These are phyloP conservation scores for Thraustochytrium sp. DNA, from an alignment of 352 stramenopile genomes.

Conservation along the genomic window DNA sequence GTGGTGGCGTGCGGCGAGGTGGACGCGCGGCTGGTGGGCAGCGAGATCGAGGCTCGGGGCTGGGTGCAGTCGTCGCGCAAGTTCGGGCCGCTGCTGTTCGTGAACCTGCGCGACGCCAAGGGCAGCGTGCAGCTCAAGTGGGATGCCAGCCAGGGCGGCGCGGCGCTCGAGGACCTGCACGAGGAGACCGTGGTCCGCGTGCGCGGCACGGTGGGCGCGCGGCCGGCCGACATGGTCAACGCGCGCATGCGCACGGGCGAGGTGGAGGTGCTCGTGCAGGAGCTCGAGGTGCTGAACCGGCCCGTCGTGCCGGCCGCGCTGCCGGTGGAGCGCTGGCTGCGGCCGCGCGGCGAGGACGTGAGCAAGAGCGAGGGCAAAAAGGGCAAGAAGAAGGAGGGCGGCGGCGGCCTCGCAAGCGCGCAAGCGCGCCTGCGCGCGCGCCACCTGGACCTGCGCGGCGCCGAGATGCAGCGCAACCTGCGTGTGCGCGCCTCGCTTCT, in stretches of 20 bases:
- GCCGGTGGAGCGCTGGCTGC: slow-evolving; percentile 49
- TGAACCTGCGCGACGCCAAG: slow-evolving; percentile 68
- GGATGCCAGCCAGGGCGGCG: background rate
- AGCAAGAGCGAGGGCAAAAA: slow-evolving; percentile 11
- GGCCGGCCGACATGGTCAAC: slow-evolving; percentile 61
- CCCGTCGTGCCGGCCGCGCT: slow-evolving; percentile 57
- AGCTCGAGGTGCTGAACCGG: slow-evolving; percentile 60
- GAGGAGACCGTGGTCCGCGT: slow-evolving; percentile 42
- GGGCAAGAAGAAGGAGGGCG: background rate
- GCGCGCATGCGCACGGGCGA: slow-evolving; percentile 63
- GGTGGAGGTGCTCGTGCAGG: slow-evolving; percentile 66
- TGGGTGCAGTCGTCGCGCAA: slow-evolving; percentile 64
- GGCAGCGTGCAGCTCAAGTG: slow-evolving; percentile 67
- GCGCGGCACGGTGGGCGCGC: background rate
- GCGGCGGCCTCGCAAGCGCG: slow-evolving; percentile 58
- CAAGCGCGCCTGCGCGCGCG: slow-evolving; percentile 67
- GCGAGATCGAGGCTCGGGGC: slow-evolving; percentile 64
- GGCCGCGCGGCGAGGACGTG: background rate
- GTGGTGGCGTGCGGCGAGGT: background rate
- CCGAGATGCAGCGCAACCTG: slow-evolving; percentile 69
- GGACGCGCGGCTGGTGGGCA: slow-evolving; percentile 49
- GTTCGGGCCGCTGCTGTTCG: slow-evolving; percentile 69
- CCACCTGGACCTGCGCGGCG: slow-evolving; percentile 69
- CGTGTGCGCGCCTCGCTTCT: slow-evolving; percentile 64
- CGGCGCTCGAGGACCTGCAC: slow-evolving; percentile 52